Evolutionary conservation across 495 filamentous ascomycete species (phyloP), one percentile per base, ranked within the genome.

Genomic region (Coniosporium apollinis): DNA sequence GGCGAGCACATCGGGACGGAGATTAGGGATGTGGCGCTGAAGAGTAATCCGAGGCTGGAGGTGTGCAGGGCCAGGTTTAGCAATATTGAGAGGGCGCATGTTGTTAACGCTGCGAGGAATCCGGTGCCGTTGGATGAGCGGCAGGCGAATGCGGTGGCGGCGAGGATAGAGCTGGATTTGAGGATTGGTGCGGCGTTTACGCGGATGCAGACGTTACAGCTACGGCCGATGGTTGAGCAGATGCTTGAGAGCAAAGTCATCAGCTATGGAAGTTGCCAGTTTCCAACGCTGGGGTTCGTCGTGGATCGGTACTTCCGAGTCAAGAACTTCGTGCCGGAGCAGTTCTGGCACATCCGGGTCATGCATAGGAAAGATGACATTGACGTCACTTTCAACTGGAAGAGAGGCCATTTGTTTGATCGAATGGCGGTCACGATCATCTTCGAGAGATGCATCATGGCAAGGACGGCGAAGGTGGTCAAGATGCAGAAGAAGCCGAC

Each of bases 1-100:
- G 89, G 89, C 11, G 89, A 97, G 56, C 77, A 94, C 47, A 97
- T 97, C 42, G 89, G 89, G 1, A 61, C 78, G n/a, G 91, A 96
- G 49, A 84, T 97, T 34, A 73, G 83, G 24, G 69, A 79, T 38
- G 74, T 84, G 22, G 89, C 91, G 13, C 62, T 61, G 36, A 68
- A 69, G 48, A 75, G 72, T 16, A 96, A 94, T 48, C 47, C 62
- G 14, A 60, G 62, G 1, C 67, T 97, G 22, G 65, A 85, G 45
- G 69, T 94, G 33, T 89, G 80, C 47, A 66, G 89, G 42, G 89
- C 89, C 16, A 74, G 61, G 43, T 97, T 97, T 61, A 94, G 80
- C 57, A 97, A 97, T 47, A 89, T 94, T 10, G 89, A 97, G 53
- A 69, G 77, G 66, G 81, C 79, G 79, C 89, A 97, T 59, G 78